Percentiles rank a stretch among this genome's conserved stretches.
phyloP scores from a whole-genome alignment of 768 basidiomycete genomes.

The Hericium alpestre region DNA sequence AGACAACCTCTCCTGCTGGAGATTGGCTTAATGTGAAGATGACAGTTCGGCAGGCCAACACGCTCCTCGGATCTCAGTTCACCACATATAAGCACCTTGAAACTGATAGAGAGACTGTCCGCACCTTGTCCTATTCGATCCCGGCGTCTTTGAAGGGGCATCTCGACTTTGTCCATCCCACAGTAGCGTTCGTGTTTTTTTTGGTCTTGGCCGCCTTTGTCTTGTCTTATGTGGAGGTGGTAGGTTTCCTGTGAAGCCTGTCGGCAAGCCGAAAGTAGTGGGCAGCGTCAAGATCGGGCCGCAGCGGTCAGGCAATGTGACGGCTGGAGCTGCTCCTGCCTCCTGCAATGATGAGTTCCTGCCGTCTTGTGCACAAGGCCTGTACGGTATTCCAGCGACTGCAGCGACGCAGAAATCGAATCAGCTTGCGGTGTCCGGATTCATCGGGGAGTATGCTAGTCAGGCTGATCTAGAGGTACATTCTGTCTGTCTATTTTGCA shows the following conservation, averaged over 20 bases:
- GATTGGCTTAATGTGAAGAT: constrained; percentile 19
- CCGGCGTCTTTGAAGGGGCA: constrained; percentile 2
- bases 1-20: constrained; percentile 3
- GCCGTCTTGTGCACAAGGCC: constrained; percentile 12
- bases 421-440: constrained; percentile 12
- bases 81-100: constrained; percentile 3
- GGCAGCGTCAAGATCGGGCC: no score
- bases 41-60: constrained; percentile 8
- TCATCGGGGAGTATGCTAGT: constrained; percentile 12
- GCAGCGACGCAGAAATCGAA: constrained; percentile 5
- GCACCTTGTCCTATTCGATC: constrained; percentile 12
- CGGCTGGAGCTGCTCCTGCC: no score
- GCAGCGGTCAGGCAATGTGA: no score
- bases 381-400: constrained; percentile 14
- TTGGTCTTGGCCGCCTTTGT: background rate
- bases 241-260: constrained; percentile 6
- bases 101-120: constrained; percentile 3
- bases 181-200: background rate
- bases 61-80: constrained; percentile 10
- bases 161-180: constrained; percentile 10
- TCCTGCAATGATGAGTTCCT: background rate
- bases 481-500: background rate
- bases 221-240: background rate
- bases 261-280: constrained; percentile 9
- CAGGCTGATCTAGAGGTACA: constrained; percentile 7